Conservation (phyloP, 768 basidiomycete genomes). For the Guyanaporus albipodus region DNA sequence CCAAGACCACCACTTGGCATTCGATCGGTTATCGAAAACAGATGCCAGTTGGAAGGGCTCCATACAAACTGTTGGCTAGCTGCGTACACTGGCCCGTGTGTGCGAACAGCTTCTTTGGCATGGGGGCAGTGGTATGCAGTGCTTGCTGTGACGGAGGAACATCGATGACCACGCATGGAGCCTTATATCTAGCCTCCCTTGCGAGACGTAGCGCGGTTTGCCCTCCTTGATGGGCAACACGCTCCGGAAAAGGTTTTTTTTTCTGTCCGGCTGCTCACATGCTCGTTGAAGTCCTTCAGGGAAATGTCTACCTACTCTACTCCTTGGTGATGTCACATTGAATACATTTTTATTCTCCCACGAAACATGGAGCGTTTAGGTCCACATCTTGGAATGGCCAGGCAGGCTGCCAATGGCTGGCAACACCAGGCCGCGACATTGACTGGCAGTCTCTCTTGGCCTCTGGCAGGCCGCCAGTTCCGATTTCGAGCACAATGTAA, state of each 20-base stretch:
- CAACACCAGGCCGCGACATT: not conserved
- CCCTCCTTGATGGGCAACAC: too few species aligned
- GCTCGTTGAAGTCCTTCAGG: not conserved
- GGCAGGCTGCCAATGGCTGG: slow-evolving; percentile 4
- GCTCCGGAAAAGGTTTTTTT: too few species aligned
- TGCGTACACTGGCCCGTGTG: not conserved
- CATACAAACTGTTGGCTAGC: not conserved
- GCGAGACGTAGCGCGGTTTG: too few species aligned
- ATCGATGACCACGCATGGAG: not conserved
- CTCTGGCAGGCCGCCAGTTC: slow-evolving; percentile 10
- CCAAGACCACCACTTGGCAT: not conserved
- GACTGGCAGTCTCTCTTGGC: not conserved
- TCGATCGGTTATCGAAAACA: not conserved
- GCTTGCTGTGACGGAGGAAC: slow-evolving; percentile 14
- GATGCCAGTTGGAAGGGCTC: not conserved
- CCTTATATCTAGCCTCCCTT: not conserved
- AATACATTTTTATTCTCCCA: slow-evolving; percentile 6
- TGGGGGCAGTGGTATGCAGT: slow-evolving; percentile 13
- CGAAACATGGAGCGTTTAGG: not conserved
- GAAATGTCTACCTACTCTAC: too few species aligned
- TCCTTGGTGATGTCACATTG: too few species aligned
- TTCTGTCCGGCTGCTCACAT: too few species aligned
- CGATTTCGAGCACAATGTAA: not conserved
- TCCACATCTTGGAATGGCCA: not conserved
- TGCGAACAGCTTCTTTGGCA: not conserved